Percentiles rank a stretch among this genome's conserved stretches.
Evolutionary conservation across 2,329 filamentous ascomycete genomes (phyloP).

Genomic region (Diplodia sapinea): DNA sequence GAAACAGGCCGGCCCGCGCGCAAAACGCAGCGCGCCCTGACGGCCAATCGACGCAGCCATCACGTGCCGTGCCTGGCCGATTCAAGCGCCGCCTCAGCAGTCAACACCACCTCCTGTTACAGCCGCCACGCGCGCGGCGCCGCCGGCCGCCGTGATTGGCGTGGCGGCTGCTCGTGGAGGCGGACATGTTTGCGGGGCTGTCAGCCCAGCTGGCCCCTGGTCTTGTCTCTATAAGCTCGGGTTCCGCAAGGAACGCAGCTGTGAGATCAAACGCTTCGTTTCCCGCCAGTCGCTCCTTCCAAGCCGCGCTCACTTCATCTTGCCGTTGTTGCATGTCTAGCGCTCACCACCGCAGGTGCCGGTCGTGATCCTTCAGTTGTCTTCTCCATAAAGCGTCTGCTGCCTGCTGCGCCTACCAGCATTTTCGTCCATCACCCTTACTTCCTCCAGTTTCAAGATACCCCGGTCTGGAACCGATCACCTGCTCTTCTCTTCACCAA

Average conservation of each 20-base stretch:
- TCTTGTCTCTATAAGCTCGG: background rate
- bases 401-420: background rate
- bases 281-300: conserved; percentile 16
- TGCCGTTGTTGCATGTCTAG: conserved; percentile 3
- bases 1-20: conserved; percentile 19
- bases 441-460: conserved; percentile 15
- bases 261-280: background rate
- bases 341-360: conserved; percentile 17
- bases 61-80: conserved; percentile 23
- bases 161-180: background rate
- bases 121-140: conserved; percentile 11
- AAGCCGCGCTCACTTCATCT: conserved; percentile 18
- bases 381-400: background rate
- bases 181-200: background rate
- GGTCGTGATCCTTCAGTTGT: conserved; percentile 3
- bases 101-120: conserved; percentile 26
- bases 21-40: conserved; percentile 10
- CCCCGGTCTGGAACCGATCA: conserved; percentile 22
- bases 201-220: conserved; percentile 14
- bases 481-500: background rate
- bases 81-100: background rate
- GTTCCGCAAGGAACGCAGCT: conserved; percentile 3
- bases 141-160: conserved; percentile 12
- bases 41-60: conserved; percentile 1
- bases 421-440: conserved; percentile 10